Conservation (phyloP, 805 yeast species). For the Priceomyces carsonii region DNA sequence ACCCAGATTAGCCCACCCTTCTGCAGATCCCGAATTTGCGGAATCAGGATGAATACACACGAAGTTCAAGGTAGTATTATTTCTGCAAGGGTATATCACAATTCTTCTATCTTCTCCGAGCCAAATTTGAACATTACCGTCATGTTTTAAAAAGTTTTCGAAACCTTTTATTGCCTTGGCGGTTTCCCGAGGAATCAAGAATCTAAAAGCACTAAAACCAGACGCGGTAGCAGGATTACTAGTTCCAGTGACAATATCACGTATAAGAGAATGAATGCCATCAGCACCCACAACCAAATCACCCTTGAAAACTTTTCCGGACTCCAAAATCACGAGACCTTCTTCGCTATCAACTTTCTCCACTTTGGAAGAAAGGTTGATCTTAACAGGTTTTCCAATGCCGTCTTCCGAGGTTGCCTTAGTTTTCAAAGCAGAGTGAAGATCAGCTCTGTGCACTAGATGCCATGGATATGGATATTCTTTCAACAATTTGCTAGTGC, state of each 20-base stretch:
- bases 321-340: not conserved
- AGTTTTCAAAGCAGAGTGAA: too few species aligned
- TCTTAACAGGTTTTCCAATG: slow-evolving; percentile 1
- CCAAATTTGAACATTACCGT: slow-evolving; percentile 1
- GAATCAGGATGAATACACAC: slow-evolving; percentile 3
- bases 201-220: slow-evolving; percentile 2
- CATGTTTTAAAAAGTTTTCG: not conserved
- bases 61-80: not conserved
- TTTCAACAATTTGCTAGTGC: not conserved
- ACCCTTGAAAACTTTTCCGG: slow-evolving; percentile 1
- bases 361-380: not conserved
- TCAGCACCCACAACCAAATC: slow-evolving; percentile 5
- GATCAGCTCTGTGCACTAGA: not conserved
- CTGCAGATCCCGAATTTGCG: slow-evolving; percentile 2
- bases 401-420: slow-evolving; percentile 1
- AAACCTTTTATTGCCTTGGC: not conserved
- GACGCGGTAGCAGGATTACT: not conserved
- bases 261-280: slow-evolving; percentile 7
- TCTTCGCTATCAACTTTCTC: not conserved
- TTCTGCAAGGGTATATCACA: slow-evolving; percentile 1
- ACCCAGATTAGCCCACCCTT: slow-evolving; percentile 4
- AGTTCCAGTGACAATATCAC: not conserved
- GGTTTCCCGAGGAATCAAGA: not conserved
- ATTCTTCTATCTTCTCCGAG: slow-evolving; percentile 1
- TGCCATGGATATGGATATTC: not conserved